Percentiles rank a stretch among this genome's conserved stretches.
Evolutionary conservation across 495 filamentous ascomycete species (phyloP).

Genomic region (Filosporella fistucella): DNA sequence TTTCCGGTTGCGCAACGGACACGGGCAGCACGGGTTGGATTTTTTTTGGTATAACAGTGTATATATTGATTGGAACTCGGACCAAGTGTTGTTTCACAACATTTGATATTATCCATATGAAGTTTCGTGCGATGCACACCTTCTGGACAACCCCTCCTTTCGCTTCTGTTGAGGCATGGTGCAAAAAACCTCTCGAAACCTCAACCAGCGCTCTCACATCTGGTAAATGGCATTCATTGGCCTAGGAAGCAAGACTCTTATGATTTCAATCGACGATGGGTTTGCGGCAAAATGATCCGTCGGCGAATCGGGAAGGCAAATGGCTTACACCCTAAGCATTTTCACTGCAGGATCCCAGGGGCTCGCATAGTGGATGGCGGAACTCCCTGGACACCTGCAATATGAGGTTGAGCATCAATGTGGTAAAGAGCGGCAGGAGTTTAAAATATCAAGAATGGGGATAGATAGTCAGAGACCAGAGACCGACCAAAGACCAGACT

Average conservation of each 20-base stretch:
- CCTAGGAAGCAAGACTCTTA: background rate
- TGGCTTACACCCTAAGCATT: background rate
- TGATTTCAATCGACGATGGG: constrained; percentile 1
- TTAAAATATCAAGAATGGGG: too few relatives aligned
- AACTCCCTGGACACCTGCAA: too few relatives aligned
- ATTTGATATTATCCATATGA: constrained; percentile 18
- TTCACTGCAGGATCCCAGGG: constrained; percentile 14
- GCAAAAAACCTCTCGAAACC: background rate
- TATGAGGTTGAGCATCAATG: too few relatives aligned
- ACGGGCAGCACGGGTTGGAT: too few relatives aligned
- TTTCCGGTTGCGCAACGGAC: background rate
- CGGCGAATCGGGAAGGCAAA: background rate
- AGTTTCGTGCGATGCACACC: constrained; percentile 8
- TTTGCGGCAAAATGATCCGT: background rate
- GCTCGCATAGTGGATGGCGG: too few relatives aligned
- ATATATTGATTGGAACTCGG: background rate
- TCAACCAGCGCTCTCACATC: background rate
- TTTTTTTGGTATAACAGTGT: too few relatives aligned
- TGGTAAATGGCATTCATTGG: constrained; percentile 2
- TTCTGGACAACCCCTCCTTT: constrained; percentile 2
- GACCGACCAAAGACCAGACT: too few relatives aligned
- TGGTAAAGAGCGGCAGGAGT: too few relatives aligned
- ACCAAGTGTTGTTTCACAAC: constrained; percentile 12
- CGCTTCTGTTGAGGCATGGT: constrained; percentile 1
- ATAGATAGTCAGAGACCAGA: too few relatives aligned